A percentile compares a stretch with the other conserved stretches of the same genome.
Conservation (phyloP, 176 grass and related monocot species). For the Musa beccarii region DNA sequence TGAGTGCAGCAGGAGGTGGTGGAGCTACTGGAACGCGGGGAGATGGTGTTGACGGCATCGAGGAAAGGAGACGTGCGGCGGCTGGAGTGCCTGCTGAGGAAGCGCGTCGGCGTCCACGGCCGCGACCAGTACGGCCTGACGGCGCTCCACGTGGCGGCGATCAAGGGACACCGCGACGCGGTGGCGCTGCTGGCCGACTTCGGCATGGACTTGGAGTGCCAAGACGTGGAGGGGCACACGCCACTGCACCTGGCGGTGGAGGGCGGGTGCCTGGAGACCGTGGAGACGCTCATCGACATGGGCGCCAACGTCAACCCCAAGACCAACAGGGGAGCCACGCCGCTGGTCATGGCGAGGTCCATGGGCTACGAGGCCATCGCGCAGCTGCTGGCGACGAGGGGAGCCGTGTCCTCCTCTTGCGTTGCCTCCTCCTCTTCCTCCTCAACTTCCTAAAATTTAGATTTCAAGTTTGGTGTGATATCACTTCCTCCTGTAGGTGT, state of each 20-base stretch:
- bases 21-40: conserved; percentile 65
- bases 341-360: conserved; percentile 53
- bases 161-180: conserved; percentile 70
- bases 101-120: conserved; percentile 41
- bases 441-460: conserved; percentile 41
- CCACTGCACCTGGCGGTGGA: conserved; percentile 82
- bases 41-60: conserved; percentile 70
- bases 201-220: conserved; percentile 61
- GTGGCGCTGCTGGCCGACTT: conserved; percentile 57
- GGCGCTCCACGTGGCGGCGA: conserved; percentile 64
- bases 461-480: background rate
- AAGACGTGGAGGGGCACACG: conserved; percentile 71
- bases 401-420: conserved; percentile 29
- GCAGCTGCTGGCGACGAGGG: conserved; percentile 42
- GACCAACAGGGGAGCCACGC: conserved; percentile 57
- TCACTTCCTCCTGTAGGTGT: background rate
- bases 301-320: conserved; percentile 58
- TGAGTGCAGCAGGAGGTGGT: conserved; percentile 51
- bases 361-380: conserved; percentile 55
- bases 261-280: conserved; percentile 47
- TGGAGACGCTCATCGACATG: conserved; percentile 62
- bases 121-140: conserved; percentile 82
- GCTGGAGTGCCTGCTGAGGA: conserved; percentile 57
- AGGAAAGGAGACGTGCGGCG: conserved; percentile 54
- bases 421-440: conserved; percentile 52